Evolutionary conservation across 2,329 filamentous ascomycete genomes (phyloP).

Genomic region (Diaporthe nobilis): DNA sequence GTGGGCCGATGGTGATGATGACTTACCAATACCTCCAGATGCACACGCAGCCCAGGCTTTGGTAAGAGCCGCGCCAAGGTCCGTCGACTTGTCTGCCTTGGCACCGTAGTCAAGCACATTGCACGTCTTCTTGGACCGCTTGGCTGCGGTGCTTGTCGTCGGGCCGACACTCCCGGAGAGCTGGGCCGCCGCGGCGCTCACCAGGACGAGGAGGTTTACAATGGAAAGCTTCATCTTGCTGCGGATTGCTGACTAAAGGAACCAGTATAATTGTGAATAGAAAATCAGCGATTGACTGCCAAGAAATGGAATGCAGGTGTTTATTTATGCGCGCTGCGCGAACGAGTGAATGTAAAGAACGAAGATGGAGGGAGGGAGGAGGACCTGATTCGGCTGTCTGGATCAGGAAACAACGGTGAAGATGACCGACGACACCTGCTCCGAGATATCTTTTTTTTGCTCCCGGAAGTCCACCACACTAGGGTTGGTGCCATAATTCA

Average conservation of each 20-base stretch:
- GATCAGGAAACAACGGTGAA: background rate
- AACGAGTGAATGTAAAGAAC: background rate
- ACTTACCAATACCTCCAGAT: slow-evolving; percentile 52
- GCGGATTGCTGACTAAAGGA: accelerated
- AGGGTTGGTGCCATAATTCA: background rate
- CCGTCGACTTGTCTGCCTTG: slow-evolving; percentile 56
- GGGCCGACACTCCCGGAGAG: slow-evolving; percentile 47
- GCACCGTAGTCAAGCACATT: slow-evolving; percentile 66
- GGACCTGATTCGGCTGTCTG: background rate
- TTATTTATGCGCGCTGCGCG: slow-evolving; percentile 7
- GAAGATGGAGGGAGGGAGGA: background rate
- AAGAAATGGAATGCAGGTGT: background rate
- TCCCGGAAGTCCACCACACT: background rate
- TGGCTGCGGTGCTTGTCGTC: slow-evolving; percentile 47
- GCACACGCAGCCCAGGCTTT: slow-evolving; percentile 56
- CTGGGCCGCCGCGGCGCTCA: slow-evolving; percentile 42
- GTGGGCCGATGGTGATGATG: too few relatives aligned
- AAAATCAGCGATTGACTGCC: background rate
- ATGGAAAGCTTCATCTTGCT: background rate
- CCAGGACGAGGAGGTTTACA: slow-evolving; percentile 1
- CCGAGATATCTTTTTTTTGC: background rate
- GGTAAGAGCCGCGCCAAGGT: slow-evolving; percentile 47
- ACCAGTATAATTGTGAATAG: background rate
- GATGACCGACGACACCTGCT: background rate
- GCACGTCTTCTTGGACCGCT: slow-evolving; percentile 55